A percentile compares a stretch with the other conserved stretches of the same genome.
These are phyloP conservation scores for Discostella stelligeroides DNA, from an alignment of 108 stramenopile species.

Conservation along the genomic window DNA sequence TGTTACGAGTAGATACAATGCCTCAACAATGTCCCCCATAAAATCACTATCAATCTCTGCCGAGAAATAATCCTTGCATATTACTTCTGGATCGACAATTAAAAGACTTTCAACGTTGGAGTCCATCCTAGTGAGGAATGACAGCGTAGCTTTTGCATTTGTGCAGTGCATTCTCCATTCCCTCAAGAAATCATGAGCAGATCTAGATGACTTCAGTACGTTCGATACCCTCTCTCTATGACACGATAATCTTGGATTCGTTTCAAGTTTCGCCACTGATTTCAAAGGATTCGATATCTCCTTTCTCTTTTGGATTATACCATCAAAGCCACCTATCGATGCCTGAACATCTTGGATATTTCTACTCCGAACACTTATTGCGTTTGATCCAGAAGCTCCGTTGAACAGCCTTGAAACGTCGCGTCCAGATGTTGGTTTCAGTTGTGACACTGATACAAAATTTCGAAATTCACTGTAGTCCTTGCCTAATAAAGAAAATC, in stretches of 20 bases:
- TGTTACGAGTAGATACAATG: slow-evolving; percentile 27
- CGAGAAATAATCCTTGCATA: slow-evolving; percentile 36
- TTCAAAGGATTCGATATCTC: neutral
- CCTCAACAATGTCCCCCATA: slow-evolving; percentile 30
- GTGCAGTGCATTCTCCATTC: slow-evolving; percentile 30
- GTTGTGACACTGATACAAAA: slow-evolving; percentile 44
- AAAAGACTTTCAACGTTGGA: neutral
- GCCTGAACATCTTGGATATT: slow-evolving; percentile 4
- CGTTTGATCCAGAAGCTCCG: slow-evolving; percentile 20
- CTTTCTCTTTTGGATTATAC: slow-evolving; percentile 20
- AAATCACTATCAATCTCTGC: slow-evolving; percentile 39
- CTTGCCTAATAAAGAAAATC: slow-evolving; percentile 10
- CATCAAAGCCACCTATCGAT: slow-evolving; percentile 22
- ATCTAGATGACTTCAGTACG: slow-evolving; percentile 32
- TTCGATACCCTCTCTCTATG: neutral
- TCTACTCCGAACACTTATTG: slow-evolving; percentile 4
- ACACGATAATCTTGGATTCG: neutral
- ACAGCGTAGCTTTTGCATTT: slow-evolving; percentile 17
- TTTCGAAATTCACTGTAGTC: slow-evolving; percentile 47
- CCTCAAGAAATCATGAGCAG: slow-evolving; percentile 23
- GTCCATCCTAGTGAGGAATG: slow-evolving; percentile 26
- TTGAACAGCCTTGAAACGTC: slow-evolving; percentile 43
- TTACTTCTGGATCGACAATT: slow-evolving; percentile 11
- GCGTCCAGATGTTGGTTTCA: slow-evolving; percentile 35
- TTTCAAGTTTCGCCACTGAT: neutral